These are phyloP conservation scores for Talaromyces sp. DNA, from an alignment of 2,329 filamentous ascomycete genomes.

Conservation along the genomic window DNA sequence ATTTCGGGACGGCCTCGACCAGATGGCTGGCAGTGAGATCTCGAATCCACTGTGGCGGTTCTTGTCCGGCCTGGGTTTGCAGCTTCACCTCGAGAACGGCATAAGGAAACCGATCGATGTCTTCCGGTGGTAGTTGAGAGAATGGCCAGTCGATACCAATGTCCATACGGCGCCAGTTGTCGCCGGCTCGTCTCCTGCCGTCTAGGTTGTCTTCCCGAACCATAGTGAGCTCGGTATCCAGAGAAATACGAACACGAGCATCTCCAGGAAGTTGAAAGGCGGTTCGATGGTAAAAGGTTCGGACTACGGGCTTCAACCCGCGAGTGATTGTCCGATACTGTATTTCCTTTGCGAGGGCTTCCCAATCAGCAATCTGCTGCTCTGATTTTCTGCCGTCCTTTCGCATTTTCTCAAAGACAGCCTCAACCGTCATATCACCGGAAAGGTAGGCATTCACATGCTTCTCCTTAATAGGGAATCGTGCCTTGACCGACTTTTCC, in stretches of 20 bases:
- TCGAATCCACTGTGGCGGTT: constrained; percentile 93
- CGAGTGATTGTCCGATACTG: constrained; percentile 90
- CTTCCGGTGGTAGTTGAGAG: constrained; percentile 74
- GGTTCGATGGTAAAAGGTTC: constrained; percentile 96
- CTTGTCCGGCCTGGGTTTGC: constrained; percentile 90
- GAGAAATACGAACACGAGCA: constrained; percentile 88
- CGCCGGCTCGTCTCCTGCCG: constrained; percentile 65
- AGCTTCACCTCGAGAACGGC: constrained; percentile 96
- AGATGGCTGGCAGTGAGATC: constrained; percentile 89
- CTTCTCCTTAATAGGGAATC: constrained; percentile 94
- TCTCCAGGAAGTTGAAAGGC: constrained; percentile 97
- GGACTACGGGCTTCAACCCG: constrained; percentile 79
- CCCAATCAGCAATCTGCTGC: constrained; percentile 82
- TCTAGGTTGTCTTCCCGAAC: constrained; percentile 91
- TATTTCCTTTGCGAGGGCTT: constrained; percentile 82
- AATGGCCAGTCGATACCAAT: constrained; percentile 97
- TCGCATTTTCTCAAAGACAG: constrained; percentile 93
- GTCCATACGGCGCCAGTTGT: constrained; percentile 95
- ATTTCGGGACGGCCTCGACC: constrained; percentile 97
- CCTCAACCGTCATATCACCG: constrained; percentile 75
- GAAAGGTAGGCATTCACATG: constrained; percentile 86
- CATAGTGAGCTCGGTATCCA: constrained; percentile 96
- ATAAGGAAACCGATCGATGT: constrained; percentile 89
- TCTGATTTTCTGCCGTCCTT: constrained; percentile 92
- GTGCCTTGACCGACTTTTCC: constrained; percentile 96